Base-by-base conservation (phyloP, 1,284 basidiomycete genomes). In the Sporisorium scitamineum region DNA sequence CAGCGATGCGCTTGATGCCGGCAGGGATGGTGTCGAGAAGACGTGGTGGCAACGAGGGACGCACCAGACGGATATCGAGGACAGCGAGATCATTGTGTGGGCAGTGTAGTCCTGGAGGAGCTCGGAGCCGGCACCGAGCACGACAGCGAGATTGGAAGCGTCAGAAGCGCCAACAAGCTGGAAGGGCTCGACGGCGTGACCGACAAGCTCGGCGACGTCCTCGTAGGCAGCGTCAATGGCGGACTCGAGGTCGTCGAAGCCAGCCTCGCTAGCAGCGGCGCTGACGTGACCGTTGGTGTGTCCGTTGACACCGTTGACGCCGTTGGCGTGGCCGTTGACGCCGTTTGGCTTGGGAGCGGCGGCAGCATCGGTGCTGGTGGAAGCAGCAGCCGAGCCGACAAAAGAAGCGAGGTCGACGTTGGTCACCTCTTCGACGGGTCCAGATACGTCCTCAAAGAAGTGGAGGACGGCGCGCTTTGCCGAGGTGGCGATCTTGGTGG, bases 391-490 rank as follows among this genome's bases (percentile, higher is more conserved):
- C 3, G 62, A 71, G 31, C 71, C 73, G 39, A 80, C 54, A 27
- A 78, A 75, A 5, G 62, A 65, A 48, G 68, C 74, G 22, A 78
- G 76, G 45, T 80, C 76, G 13, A 67, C 62, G 8, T 86, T 86
- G 69, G 87, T 88, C 50, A 83, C 70, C 72, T 83, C 77, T 32
- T 78, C 70, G 48, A 82, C 69, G 37, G 77, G 69, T 13, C 69
- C 78, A 26, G 77, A 75, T 52, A 79, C 68, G 37, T 73, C 76
- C 37, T 92, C 90, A 84, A 94, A 95, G 47, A 90, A 91, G 84
- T 97, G 94, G 55, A 96, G 88, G 18, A 96, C 93, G 2, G 89
- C 88, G 55, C 88, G 89, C 61, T 88, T 87, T 74, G 90, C 88
- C 11, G 88, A 86, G 55, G 87, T 87, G 4, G 92, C 91, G 45